Base-by-base conservation (phyloP, 108 stramenopile genomes). In the Aurantiochytrium sp. region DNA sequence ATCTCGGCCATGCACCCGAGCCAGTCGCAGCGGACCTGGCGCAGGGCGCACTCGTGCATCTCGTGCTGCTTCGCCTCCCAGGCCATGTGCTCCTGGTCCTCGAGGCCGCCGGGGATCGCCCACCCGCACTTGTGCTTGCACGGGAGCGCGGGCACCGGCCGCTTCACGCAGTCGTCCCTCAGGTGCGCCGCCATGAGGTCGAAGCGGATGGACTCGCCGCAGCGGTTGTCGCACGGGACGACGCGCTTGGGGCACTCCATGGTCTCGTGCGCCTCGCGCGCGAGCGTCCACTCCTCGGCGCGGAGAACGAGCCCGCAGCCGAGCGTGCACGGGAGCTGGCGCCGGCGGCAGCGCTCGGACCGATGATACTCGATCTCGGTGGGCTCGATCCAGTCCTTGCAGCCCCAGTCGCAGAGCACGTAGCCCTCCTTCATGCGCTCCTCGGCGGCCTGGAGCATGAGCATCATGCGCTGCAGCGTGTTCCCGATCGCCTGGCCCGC, bases 321-420 rank as follows among this genome's bases (percentile, higher is more conserved):
- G 4, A 92, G 89, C 8, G 86, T 55, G 69, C 93, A 93, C 10
- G 92, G 87, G 21, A 92, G 52, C 15, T 92, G 87, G 34, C 93
- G 89, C 87, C 92, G 91, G 52, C 27, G 50, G 48, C 93, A 93
- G 10, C 30, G 68, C 86, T 89, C 55, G 30, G 42, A 30, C 68
- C 91, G 86, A 69, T 93, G 93, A 37, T 87, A 90, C 34, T 55
- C 48, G 65, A 91, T 54, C 36, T 92, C 92, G 22, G 92, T 92
- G 21, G 89, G 68, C 32, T 89, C 54, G 15, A 90, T 53, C 93
- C 93, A 93, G 21, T 87, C 89, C 12, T 89, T 88, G 87, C 93
- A 93, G 3, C 93, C 93, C 93, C 93, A 93, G 55, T 93, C 92
- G 89, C 93, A 93, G 6, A 91, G 55, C 24, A 92, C 89, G 68